Conservation (phyloP, 2,329 filamentous ascomycete species). For the Pestalotiopsis sp. region DNA sequence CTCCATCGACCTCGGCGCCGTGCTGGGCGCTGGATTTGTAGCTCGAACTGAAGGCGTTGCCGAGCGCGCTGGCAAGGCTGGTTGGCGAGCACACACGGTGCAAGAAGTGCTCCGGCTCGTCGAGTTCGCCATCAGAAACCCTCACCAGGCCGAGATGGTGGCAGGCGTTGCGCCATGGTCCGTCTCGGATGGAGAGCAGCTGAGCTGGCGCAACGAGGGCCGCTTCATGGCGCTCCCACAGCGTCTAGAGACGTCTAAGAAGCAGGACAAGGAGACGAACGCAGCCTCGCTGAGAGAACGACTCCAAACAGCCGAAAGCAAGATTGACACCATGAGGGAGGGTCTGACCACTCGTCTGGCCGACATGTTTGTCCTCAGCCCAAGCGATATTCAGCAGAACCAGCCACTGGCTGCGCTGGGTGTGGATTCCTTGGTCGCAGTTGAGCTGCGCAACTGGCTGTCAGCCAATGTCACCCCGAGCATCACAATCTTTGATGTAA, state of each 20-base stretch:
- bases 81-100: constrained; percentile 10
- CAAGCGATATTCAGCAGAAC: constrained; percentile 15
- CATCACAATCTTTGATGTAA: constrained; percentile 9
- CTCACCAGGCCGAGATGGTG: constrained; percentile 4
- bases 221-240: constrained; percentile 3
- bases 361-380: constrained; percentile 9
- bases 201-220: neutral
- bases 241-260: neutral
- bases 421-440: constrained; percentile 12
- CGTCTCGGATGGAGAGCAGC: neutral
- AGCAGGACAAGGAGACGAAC: neutral
- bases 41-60: constrained; percentile 4
- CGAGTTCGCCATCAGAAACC: constrained; percentile 4
- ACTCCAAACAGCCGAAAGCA: neutral
- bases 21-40: constrained; percentile 8
- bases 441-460: constrained; percentile 11
- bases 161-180: constrained; percentile 7
- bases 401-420: constrained; percentile 14
- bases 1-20: constrained; percentile 9
- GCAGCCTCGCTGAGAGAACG: neutral
- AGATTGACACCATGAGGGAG: neutral
- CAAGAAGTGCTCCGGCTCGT: constrained; percentile 2
- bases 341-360: constrained; percentile 3
- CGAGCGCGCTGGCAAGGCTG: constrained; percentile 7
- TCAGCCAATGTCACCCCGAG: constrained; percentile 6